Conservation (phyloP, 2,329 filamentous ascomycete genomes). For the Lachnellula arida region DNA sequence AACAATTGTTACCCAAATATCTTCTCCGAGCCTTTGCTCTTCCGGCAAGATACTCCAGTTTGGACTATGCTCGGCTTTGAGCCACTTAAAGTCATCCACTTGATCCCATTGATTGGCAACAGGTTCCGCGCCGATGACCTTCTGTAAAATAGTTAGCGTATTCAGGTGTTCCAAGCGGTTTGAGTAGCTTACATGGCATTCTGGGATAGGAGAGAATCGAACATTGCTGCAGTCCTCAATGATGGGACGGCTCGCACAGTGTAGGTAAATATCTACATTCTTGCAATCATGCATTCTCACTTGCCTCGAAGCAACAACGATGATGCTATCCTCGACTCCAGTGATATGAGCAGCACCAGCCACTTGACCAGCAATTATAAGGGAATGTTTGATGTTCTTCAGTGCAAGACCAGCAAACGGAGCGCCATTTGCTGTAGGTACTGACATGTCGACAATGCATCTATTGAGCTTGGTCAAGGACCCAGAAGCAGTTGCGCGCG, state of each 20-base stretch:
- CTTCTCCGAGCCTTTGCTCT: slow-evolving; percentile 52
- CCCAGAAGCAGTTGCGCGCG: slow-evolving; percentile 67
- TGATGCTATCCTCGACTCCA: slow-evolving; percentile 62
- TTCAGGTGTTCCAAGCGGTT: neutral
- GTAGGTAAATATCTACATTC: slow-evolving; percentile 78
- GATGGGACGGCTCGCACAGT: slow-evolving; percentile 79
- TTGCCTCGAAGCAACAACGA: slow-evolving; percentile 78
- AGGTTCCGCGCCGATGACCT: slow-evolving; percentile 22
- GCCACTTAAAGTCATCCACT: slow-evolving; percentile 97
- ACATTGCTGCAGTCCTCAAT: slow-evolving; percentile 83
- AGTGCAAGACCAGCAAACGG: slow-evolving; percentile 69
- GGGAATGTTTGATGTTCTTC: slow-evolving; percentile 62
- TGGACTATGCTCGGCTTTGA: slow-evolving; percentile 78
- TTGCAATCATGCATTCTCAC: slow-evolving; percentile 87
- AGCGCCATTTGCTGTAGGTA: slow-evolving; percentile 53
- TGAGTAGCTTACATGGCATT: slow-evolving; percentile 55
- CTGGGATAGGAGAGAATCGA: slow-evolving; percentile 73
- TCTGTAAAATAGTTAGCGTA: slow-evolving; percentile 18
- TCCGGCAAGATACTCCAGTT: slow-evolving; percentile 74
- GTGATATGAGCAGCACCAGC: slow-evolving; percentile 82
- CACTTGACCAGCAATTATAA: slow-evolving; percentile 76
- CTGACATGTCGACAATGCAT: slow-evolving; percentile 78
- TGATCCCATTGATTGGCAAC: slow-evolving; percentile 74
- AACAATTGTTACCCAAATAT: slow-evolving; percentile 66
- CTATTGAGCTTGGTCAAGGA: slow-evolving; percentile 63